These are phyloP conservation scores for Forsythia viridissima DNA, from an alignment of 257 asterid genomes.

Conservation along the genomic window DNA sequence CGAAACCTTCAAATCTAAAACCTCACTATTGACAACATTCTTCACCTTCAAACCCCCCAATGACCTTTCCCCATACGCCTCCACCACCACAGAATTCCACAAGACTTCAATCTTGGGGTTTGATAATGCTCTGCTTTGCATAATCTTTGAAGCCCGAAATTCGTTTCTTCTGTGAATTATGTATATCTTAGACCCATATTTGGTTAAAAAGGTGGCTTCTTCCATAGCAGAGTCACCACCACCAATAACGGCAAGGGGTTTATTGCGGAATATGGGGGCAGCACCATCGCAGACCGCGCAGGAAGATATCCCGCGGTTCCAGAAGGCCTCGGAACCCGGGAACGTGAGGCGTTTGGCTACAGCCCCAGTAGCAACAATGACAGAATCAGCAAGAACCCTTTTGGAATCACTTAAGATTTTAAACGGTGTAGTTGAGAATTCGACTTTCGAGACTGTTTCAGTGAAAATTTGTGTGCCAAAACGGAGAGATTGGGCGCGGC, in stretches of 20 bases:
- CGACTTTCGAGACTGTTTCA: constrained; percentile 72
- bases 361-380: constrained; percentile 83
- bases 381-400: constrained; percentile 75
- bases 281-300: constrained; percentile 98
- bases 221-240: constrained; percentile 99
- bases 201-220: constrained; percentile 84
- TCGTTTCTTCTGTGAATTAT: constrained; percentile 78
- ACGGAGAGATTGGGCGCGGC: constrained; percentile 63
- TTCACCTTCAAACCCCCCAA: constrained; percentile 80
- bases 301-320: constrained; percentile 95
- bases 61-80: constrained; percentile 72
- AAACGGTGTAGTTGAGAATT: constrained; percentile 62
- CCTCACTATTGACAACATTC: constrained; percentile 60
- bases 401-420: constrained; percentile 51
- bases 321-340: constrained; percentile 68
- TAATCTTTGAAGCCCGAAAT: constrained; percentile 89
- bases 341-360: constrained; percentile 75
- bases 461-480: constrained; percentile 73
- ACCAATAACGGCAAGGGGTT: constrained; percentile 85
- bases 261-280: constrained; percentile 85
- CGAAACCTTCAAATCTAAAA: constrained; percentile 59
- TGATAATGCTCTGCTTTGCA: constrained; percentile 68
- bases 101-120: constrained; percentile 73
- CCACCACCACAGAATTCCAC: constrained; percentile 75
- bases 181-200: constrained; percentile 83